Evolutionary conservation across 208 protist species (phyloP), one percentile per base, ranked within the genome.

Genomic region (Leptomonas pyrrhocoris): DNA sequence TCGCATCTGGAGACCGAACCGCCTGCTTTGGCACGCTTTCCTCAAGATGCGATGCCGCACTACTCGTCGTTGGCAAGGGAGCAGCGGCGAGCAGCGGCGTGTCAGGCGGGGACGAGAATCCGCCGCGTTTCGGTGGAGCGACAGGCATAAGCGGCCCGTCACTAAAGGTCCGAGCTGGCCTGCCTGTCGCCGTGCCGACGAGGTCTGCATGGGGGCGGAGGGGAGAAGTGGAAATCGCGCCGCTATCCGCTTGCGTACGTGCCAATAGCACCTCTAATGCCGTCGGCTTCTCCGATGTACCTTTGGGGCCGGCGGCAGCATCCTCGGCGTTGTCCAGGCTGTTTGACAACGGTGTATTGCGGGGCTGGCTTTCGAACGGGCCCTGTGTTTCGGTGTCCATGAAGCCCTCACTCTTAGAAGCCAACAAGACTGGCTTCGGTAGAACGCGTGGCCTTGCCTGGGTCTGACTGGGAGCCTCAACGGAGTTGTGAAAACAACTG

Each of bases 251-350:
- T 11, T 2, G 8, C 3, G 62, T 58, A 48, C 62, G 50, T 31
- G 48, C 62, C 31, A 68, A 36, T 1, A 68, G 62, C 50, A 21
- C 62, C 48, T 68, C 62, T 15, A 58, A 48, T 23, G 62, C 62
- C 15, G 62, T 68, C 2, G 48, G 34, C n/a, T 30, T 27, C n/a
- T 40, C 58, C 1, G 28, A 4, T 27, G 40, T 15, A 18, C 18
- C 11, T 1, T 42, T 27, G n/a, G 48, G 23, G 48, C 23, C 21
- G 11, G 48, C 48, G 7, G 2, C 8, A n/a, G 21, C 48, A 30
- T 30, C 48, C 21, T 30, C n/a, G 4, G 2, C 21, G 48, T n/a
- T n/a, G 21, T 5, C 23, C 15, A 8, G 2, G 48, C 9, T 30
- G 21, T 6, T 13, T 28, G 48, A 25, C 21, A 13, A 30, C 23